Evolutionary conservation across 2,329 filamentous ascomycete genomes (phyloP).

Genomic region (Fusarium neocosmosporiellum): DNA sequence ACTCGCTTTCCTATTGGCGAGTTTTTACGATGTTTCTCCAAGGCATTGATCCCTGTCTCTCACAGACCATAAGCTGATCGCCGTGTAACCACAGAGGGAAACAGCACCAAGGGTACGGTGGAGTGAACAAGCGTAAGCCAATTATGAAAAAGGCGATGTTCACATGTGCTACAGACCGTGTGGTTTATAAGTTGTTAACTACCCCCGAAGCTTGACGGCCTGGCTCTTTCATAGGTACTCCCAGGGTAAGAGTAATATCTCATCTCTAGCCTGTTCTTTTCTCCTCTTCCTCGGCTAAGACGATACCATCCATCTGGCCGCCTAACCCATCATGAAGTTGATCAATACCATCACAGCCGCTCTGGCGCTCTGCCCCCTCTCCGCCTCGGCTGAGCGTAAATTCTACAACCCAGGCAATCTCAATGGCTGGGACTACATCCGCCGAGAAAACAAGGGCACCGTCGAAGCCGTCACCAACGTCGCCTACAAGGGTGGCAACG

Average conservation of each 20-base stretch:
- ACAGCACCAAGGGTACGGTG: not conserved
- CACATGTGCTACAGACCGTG: not conserved
- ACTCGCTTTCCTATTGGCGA: not conserved
- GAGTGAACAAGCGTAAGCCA: not conserved
- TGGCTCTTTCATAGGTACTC: not conserved
- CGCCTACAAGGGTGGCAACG: conserved; percentile 50
- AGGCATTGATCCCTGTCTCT: not conserved
- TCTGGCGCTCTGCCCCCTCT: conserved; percentile 38
- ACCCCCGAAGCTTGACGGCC: not conserved
- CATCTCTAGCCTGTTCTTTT: not conserved
- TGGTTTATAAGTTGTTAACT: not conserved
- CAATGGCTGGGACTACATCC: conserved; percentile 54
- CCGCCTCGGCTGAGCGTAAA: conserved; percentile 47
- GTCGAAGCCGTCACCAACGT: conserved; percentile 56
- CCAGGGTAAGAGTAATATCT: not conserved
- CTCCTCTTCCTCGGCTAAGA: not conserved
- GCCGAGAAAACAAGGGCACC: conserved; percentile 55
- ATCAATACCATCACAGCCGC: conserved; percentile 1
- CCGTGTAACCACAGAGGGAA: not conserved
- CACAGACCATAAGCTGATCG: not conserved
- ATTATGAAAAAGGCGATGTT: not conserved
- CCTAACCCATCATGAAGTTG: not conserved
- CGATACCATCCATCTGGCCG: not conserved
- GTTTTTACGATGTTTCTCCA: not conserved
- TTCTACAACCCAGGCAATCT: conserved; percentile 57